phyloP scores from a whole-genome alignment of 306 rosid species.

The Vigna radiata region DNA sequence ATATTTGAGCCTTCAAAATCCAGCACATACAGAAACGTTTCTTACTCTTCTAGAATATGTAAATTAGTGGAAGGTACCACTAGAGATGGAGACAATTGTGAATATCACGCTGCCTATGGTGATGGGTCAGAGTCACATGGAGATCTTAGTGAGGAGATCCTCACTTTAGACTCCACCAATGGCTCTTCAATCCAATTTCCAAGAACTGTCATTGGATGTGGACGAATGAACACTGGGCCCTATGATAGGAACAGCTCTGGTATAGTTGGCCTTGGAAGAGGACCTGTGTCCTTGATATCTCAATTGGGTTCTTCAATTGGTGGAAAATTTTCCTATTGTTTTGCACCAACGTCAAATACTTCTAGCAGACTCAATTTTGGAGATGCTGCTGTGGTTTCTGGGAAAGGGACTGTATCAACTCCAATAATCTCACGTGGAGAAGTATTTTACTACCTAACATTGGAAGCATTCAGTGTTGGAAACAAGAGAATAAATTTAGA shows the following conservation, averaged over 20 bases:
- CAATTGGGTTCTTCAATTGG: slow-evolving; percentile 46
- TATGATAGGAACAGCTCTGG: slow-evolving; percentile 43
- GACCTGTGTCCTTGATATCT: slow-evolving; percentile 44
- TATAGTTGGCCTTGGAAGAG: slow-evolving; percentile 63
- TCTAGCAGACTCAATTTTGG: slow-evolving; percentile 44
- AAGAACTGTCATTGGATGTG: slow-evolving; percentile 56
- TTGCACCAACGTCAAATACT: background rate
- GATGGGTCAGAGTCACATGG: slow-evolving; percentile 46
- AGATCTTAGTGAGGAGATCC: slow-evolving; percentile 50
- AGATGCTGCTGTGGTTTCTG: slow-evolving; percentile 38
- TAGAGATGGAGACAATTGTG: background rate
- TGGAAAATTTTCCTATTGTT: slow-evolving; percentile 66
- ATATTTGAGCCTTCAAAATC: slow-evolving; percentile 57
- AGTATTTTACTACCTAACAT: slow-evolving; percentile 2
- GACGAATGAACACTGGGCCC: background rate
- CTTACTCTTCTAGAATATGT: background rate
- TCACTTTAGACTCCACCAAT: slow-evolving; percentile 52
- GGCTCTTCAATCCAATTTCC: slow-evolving; percentile 41
- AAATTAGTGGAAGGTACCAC: fast-evolving
- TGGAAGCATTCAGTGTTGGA: slow-evolving; percentile 37
- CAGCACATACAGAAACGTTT: slow-evolving; percentile 32
- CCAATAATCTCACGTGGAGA: background rate
- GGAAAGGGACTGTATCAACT: slow-evolving; percentile 35
- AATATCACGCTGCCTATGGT: slow-evolving; percentile 37
- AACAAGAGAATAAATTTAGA: background rate